phyloP scores from a whole-genome alignment of 2,329 filamentous ascomycete genomes.

The Zasmidium cellare region DNA sequence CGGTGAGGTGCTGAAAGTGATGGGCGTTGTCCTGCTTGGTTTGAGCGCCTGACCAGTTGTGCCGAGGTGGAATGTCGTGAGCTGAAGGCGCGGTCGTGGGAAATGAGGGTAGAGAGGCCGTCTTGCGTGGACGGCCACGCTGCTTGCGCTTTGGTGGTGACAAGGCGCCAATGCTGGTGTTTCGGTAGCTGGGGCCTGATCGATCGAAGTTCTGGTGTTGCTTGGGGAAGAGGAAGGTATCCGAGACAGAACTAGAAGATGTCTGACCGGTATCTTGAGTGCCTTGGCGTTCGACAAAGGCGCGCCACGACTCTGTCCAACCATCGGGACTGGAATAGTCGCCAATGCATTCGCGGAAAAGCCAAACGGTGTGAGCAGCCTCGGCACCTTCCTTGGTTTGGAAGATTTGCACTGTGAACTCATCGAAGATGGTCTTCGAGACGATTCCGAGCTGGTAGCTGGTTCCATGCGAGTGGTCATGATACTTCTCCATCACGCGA shows the following conservation, averaged over 20 bases:
- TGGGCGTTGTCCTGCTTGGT: not conserved
- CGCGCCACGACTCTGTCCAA: not conserved
- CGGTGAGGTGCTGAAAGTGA: not conserved
- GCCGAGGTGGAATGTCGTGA: not conserved
- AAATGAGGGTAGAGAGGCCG: too few species aligned
- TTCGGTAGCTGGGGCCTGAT: not conserved
- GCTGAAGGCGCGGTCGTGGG: too few species aligned
- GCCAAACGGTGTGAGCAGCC: not conserved
- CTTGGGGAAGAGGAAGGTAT: not conserved
- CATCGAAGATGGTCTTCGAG: not conserved
- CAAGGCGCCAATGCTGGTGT: not conserved
- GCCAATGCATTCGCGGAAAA: slow-evolving; percentile 1
- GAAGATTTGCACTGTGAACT: not conserved
- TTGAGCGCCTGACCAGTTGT: not conserved
- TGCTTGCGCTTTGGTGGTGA: not conserved
- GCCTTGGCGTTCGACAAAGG: not conserved
- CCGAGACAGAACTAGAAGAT: not conserved
- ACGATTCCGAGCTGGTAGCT: slow-evolving; percentile 3
- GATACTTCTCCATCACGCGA: not conserved
- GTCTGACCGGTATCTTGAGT: not conserved
- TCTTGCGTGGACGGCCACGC: not conserved
- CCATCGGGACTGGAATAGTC: not conserved
- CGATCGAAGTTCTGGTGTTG: not conserved
- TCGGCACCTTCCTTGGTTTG: not conserved
- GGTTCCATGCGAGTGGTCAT: not conserved